A percentile compares a stretch with the other conserved stretches of the same genome.
Evolutionary conservation across 352 stramenopile species (phyloP).

Genomic region (Blastocystis sp.): DNA sequence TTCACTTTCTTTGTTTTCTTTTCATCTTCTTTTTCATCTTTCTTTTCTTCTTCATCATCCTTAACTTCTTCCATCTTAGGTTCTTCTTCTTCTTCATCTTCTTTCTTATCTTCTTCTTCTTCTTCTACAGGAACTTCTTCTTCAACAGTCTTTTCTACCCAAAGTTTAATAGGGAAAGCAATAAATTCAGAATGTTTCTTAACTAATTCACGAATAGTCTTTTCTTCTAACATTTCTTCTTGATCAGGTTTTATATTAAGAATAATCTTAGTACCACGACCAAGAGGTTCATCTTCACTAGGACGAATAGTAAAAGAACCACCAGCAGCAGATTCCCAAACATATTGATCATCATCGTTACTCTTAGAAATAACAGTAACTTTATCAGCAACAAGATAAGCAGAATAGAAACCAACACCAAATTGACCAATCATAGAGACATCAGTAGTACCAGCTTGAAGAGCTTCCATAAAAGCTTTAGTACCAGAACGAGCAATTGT

Average conservation of each 20-base stretch:
- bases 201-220: conserved; percentile 89
- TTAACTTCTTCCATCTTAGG: conserved; percentile 81
- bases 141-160: conserved; percentile 96
- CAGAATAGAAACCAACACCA: conserved; percentile 98
- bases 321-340: conserved; percentile 84
- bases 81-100: conserved; percentile 63
- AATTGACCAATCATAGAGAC: conserved; percentile 99
- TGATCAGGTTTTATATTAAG: conserved; percentile 96
- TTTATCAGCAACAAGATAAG: conserved; percentile 94
- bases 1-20: conserved; percentile 86
- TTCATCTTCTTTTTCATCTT: conserved; percentile 91
- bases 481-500: conserved; percentile 99
- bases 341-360: conserved; percentile 91
- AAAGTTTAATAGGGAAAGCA: conserved; percentile 96
- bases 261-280: conserved; percentile 76
- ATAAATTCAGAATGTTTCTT: conserved; percentile 99
- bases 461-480: conserved; percentile 97
- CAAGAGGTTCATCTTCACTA: conserved; percentile 47
- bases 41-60: conserved; percentile 82
- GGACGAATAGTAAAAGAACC: conserved; percentile 83
- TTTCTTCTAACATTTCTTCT: conserved; percentile 93
- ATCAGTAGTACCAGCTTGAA: conserved; percentile 74
- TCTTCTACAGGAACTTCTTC: conserved; percentile 97
- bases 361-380: conserved; percentile 92
- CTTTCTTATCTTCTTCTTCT: conserved; percentile 73